Evolutionary conservation across 2,329 filamentous ascomycete genomes (phyloP).

Genomic region (Diaporthe vexans): DNA sequence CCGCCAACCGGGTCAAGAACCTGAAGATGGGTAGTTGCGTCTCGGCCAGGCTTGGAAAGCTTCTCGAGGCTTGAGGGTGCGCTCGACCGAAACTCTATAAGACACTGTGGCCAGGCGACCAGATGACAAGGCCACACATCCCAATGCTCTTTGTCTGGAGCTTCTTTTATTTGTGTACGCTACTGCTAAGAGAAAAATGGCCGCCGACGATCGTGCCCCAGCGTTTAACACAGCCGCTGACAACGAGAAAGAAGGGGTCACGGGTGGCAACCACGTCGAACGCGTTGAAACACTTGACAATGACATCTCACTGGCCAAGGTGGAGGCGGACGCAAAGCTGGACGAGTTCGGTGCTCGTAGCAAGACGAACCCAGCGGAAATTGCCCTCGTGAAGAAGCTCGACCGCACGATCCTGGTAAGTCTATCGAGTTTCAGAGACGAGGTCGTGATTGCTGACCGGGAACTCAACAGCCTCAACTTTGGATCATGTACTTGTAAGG

Average conservation of each 20-base stretch:
- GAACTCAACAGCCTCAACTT: background rate
- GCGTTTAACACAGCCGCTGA: background rate
- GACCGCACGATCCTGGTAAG: constrained; percentile 54
- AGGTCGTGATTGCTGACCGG: background rate
- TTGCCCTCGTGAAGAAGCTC: constrained; percentile 54
- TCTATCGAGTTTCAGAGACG: background rate
- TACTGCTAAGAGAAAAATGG: background rate
- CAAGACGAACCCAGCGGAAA: constrained; percentile 52
- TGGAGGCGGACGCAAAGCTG: background rate
- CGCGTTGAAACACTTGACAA: constrained; percentile 1
- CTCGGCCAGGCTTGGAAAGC: constrained; percentile 26
- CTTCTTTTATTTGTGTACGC: background rate
- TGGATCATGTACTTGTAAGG: constrained; percentile 28
- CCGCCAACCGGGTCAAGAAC: constrained; percentile 3
- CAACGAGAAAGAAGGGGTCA: background rate
- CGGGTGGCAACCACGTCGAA: background rate
- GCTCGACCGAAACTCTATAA: constrained; percentile 6
- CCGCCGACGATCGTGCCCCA: background rate
- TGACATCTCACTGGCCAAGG: constrained; percentile 4
- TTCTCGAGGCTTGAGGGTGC: background rate
- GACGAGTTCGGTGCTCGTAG: constrained; percentile 47
- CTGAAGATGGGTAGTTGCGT: constrained; percentile 14
- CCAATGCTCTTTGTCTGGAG: background rate
- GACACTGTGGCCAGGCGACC: background rate
- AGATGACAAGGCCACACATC: background rate